Conservation (phyloP, 1,284 basidiomycete genomes). For the Trametes sp. region DNA sequence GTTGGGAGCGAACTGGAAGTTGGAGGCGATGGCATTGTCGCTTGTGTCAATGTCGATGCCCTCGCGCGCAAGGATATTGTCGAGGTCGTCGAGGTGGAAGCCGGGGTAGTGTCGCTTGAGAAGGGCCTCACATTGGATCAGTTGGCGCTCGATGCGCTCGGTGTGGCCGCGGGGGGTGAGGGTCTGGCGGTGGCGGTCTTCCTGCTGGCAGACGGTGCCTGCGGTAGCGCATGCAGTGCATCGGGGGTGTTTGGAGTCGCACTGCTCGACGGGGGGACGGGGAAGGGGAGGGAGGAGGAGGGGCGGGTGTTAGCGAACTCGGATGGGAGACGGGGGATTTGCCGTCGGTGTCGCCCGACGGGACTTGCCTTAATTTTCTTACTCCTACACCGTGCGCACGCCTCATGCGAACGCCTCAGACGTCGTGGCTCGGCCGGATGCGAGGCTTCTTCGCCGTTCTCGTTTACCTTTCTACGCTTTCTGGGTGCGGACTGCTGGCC, state of each 20-base stretch:
- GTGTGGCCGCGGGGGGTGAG: slow-evolving; percentile 83
- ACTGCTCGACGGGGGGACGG: slow-evolving; percentile 51
- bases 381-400: slow-evolving; percentile 87
- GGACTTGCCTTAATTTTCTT: slow-evolving; percentile 94
- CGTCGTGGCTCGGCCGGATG: slow-evolving; percentile 74
- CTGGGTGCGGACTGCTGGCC: slow-evolving; percentile 44
- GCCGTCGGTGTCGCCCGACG: slow-evolving; percentile 85
- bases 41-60: slow-evolving; percentile 63
- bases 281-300: slow-evolving; percentile 37
- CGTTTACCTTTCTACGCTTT: slow-evolving; percentile 66
- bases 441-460: slow-evolving; percentile 57
- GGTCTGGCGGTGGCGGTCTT: slow-evolving; percentile 83
- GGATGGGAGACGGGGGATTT: slow-evolving; percentile 64
- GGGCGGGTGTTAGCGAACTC: slow-evolving; percentile 34
- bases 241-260: slow-evolving; percentile 85
- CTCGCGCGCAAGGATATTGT: slow-evolving; percentile 67
- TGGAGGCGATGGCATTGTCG: slow-evolving; percentile 39
- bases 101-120: slow-evolving; percentile 73
- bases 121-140: slow-evolving; percentile 75
- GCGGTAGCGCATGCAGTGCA: slow-evolving; percentile 84
- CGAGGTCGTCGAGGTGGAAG: slow-evolving; percentile 71
- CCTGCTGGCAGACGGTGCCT: slow-evolving; percentile 79
- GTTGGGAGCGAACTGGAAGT: slow-evolving; percentile 50
- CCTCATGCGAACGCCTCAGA: slow-evolving; percentile 84
- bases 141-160: slow-evolving; percentile 78